These are phyloP conservation scores for Boletus fagicola DNA, from an alignment of 768 basidiomycete species.

Conservation along the genomic window DNA sequence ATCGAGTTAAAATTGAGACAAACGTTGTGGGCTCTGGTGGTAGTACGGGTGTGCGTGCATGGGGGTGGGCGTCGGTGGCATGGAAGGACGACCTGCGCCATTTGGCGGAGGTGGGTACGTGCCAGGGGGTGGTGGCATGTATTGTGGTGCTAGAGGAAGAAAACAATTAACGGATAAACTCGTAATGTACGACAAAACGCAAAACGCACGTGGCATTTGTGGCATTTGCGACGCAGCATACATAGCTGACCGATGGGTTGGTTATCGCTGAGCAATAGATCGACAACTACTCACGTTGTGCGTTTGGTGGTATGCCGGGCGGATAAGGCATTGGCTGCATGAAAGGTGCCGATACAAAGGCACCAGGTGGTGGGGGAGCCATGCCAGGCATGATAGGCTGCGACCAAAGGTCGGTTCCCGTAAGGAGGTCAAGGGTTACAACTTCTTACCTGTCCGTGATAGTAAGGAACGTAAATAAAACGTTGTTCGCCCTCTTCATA, in stretches of 20 bases:
- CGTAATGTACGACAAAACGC: background rate
- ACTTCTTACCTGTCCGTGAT: slow-evolving; percentile 67
- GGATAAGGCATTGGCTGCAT: slow-evolving; percentile 88
- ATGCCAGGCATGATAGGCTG: slow-evolving; percentile 87
- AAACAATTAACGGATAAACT: slow-evolving; percentile 4
- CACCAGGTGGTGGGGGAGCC: slow-evolving; percentile 75
- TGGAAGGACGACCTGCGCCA: slow-evolving; percentile 75
- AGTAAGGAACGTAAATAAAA: slow-evolving; percentile 80
- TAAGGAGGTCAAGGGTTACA: background rate
- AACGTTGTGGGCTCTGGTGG: slow-evolving; percentile 87
- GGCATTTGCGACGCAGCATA: slow-evolving; percentile 80
- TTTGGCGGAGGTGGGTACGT: slow-evolving; percentile 78
- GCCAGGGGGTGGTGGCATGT: slow-evolving; percentile 78
- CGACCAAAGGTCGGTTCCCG: slow-evolving; percentile 1
- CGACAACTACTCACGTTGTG: slow-evolving; percentile 38
- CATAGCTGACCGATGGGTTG: slow-evolving; percentile 53
- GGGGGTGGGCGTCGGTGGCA: slow-evolving; percentile 90
- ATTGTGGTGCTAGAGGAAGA: slow-evolving; percentile 54
- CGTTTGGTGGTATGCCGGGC: slow-evolving; percentile 74
- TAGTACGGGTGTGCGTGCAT: slow-evolving; percentile 86
- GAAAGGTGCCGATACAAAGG: slow-evolving; percentile 76
- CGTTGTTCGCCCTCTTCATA: slow-evolving; percentile 76
- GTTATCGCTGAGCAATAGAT: background rate
- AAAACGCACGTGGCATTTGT: slow-evolving; percentile 78
- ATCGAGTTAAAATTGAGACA: slow-evolving; percentile 25